Conservation (phyloP, 2,329 filamentous ascomycete species). For the Trichoderma pleuroti region DNA sequence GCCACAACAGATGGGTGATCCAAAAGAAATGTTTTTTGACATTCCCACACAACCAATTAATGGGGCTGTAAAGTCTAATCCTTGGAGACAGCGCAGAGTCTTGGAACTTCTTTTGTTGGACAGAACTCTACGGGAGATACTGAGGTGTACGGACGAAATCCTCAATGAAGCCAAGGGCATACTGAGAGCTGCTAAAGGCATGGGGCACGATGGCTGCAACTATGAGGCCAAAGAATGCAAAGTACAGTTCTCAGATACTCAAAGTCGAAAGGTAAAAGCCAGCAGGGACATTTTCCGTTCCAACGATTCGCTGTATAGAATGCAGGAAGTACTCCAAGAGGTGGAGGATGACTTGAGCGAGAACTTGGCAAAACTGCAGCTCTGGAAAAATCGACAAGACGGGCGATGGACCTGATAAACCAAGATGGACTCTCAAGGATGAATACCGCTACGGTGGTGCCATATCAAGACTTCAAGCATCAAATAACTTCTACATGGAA, state of each 20-base stretch:
- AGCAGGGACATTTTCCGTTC: not conserved
- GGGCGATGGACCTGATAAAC: not conserved
- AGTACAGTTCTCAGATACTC: too few relatives aligned
- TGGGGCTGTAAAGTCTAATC: not conserved
- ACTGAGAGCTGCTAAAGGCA: not conserved
- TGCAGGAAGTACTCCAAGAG: not conserved
- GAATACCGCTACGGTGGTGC: not conserved
- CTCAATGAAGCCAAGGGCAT: not conserved
- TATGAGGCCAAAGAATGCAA: too few relatives aligned
- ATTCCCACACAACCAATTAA: not conserved
- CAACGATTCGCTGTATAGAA: not conserved
- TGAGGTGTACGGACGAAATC: not conserved
- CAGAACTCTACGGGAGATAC: not conserved
- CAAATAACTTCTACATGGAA: not conserved
- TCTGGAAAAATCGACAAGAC: not conserved
- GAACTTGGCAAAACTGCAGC: not conserved
- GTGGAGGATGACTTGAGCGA: not conserved
- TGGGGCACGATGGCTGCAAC: too few relatives aligned
- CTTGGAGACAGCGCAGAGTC: not conserved
- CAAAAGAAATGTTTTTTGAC: not conserved
- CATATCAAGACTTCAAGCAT: not conserved
- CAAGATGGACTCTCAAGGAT: not conserved
- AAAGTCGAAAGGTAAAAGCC: too few relatives aligned
- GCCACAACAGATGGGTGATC: not conserved
- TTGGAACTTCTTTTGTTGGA: not conserved